These are phyloP conservation scores for Eutrema yunnanense DNA, from an alignment of 345 rosid species.

Conservation along the genomic window DNA sequence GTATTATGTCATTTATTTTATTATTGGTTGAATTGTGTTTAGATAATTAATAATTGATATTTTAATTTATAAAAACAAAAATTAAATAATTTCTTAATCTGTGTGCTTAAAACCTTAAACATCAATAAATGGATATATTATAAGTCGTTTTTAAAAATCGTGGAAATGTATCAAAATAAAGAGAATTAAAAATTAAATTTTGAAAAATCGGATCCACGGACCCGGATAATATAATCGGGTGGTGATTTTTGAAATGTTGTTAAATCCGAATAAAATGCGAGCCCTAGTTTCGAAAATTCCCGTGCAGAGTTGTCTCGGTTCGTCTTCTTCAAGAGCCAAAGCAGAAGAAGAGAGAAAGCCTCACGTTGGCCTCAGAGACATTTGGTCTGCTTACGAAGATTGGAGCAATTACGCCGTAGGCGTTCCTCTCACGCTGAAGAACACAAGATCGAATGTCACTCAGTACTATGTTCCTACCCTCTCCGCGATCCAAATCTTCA, in stretches of 20 bases:
- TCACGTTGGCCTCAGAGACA: background rate
- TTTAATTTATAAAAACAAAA: too few relatives aligned
- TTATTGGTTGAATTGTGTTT: too few relatives aligned
- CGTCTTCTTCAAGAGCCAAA: background rate
- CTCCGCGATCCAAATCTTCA: conserved; percentile 16
- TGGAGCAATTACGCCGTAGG: background rate
- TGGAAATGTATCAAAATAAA: background rate
- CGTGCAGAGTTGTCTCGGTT: background rate
- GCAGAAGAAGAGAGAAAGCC: background rate
- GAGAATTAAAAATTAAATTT: background rate
- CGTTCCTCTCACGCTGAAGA: background rate
- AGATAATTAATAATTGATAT: too few relatives aligned
- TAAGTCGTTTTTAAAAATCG: background rate
- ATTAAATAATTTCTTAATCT: too few relatives aligned
- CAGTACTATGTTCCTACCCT: conserved; percentile 3
- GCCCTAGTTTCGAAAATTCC: background rate
- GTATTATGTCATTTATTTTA: too few relatives aligned
- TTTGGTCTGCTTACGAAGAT: background rate
- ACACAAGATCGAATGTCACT: background rate
- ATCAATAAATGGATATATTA: too few relatives aligned
- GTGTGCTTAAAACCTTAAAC: too few relatives aligned
- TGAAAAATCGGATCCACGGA: background rate
- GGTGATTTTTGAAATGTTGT: background rate
- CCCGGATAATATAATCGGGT: background rate
- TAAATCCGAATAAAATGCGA: background rate